Evolutionary conservation across 805 yeast species (phyloP).

Genomic region (Zygosaccharomyces lentus): DNA sequence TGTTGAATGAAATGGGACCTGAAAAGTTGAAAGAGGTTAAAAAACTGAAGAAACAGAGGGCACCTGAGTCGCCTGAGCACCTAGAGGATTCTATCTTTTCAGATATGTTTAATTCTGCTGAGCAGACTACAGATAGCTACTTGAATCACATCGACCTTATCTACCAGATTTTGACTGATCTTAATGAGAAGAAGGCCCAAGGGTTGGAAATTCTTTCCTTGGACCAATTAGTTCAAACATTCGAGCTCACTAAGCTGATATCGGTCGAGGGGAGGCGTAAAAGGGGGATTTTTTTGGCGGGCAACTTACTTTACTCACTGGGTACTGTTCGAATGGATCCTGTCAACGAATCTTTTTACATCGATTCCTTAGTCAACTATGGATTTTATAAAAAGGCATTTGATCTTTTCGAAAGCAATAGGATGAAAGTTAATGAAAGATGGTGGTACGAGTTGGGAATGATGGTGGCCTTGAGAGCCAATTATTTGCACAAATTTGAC

Average conservation of each 20-base stretch:
- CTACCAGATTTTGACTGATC: conserved; percentile 19
- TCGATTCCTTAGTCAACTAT: conserved; percentile 40
- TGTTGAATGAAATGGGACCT: conserved; percentile 15
- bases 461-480: conserved; percentile 37
- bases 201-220: conserved; percentile 20
- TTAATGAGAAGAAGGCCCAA: conserved; percentile 13
- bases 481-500: conserved; percentile 38
- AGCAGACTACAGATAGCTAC: conserved; percentile 4
- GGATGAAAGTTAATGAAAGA: conserved; percentile 39
- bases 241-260: conserved; percentile 40
- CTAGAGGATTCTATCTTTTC: conserved; percentile 13
- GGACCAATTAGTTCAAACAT: conserved; percentile 37
- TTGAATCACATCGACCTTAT: conserved; percentile 20
- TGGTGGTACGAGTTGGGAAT: conserved; percentile 55
- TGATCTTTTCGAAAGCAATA: conserved; percentile 36
- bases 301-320: conserved; percentile 41
- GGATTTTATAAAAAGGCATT: conserved; percentile 37
- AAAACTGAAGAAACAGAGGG: conserved; percentile 4
- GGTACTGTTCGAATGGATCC: conserved; percentile 47
- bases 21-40: neutral
- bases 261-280: conserved; percentile 33
- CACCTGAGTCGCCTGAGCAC: conserved; percentile 12
- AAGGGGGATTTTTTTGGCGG: conserved; percentile 39
- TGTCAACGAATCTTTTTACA: conserved; percentile 47
- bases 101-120: conserved; percentile 8